phyloP scores from a whole-genome alignment of 2,329 filamentous ascomycete genomes.

The Fusarium gaditjirri region DNA sequence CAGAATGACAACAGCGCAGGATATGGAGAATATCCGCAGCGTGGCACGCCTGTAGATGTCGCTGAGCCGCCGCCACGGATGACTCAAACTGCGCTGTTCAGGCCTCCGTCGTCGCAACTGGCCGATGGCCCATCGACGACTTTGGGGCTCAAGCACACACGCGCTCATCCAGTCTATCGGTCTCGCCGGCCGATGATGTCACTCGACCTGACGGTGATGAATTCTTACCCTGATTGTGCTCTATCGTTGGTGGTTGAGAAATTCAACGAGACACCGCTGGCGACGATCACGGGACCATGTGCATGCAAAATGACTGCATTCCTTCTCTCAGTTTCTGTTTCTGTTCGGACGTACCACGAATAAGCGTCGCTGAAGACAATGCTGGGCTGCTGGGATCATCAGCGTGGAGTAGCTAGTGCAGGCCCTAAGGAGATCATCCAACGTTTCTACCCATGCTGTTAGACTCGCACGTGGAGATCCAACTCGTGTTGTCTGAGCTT shows the following conservation, averaged over 20 bases:
- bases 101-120: conserved; percentile 32
- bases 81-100: conserved; percentile 22
- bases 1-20: conserved; percentile 29
- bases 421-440: conserved; percentile 27
- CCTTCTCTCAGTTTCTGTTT: conserved; percentile 13
- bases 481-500: conserved; percentile 15
- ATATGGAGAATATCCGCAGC: conserved; percentile 27
- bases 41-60: conserved; percentile 24
- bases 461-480: conserved; percentile 29
- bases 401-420: conserved; percentile 28
- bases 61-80: conserved; percentile 39
- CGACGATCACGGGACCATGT: conserved; percentile 30
- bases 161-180: conserved; percentile 18
- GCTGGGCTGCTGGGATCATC: conserved; percentile 26
- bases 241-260: conserved; percentile 27
- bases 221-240: conserved; percentile 7
- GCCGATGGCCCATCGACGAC: conserved; percentile 16
- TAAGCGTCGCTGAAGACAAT: conserved; percentile 10
- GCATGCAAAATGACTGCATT: conserved; percentile 31
- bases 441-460: conserved; percentile 33
- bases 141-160: conserved; percentile 34
- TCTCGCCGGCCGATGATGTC: conserved; percentile 35
- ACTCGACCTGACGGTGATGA: conserved; percentile 34
- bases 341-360: conserved; percentile 13
- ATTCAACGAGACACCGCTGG: conserved; percentile 13